phyloP scores from a whole-genome alignment of 805 yeast species.

The Cyberlindnera suaveolens region DNA sequence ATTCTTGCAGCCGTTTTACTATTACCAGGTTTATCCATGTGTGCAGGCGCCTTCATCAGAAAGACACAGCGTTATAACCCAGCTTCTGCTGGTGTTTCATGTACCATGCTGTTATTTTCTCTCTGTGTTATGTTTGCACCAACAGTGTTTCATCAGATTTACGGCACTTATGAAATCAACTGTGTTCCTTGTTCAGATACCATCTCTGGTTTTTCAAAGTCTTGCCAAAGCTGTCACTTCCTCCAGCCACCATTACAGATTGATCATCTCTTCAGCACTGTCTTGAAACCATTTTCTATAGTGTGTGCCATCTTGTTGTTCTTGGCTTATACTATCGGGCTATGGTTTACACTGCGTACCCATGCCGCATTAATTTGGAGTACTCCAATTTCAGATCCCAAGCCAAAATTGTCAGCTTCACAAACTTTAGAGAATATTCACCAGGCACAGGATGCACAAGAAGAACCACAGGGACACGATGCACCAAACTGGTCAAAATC shows the following conservation, averaged over 20 bases:
- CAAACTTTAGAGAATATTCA: constrained; percentile 13
- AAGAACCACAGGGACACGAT: constrained; percentile 62
- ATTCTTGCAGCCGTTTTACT: constrained; percentile 87
- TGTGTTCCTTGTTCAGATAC: constrained; percentile 50
- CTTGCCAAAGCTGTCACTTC: constrained; percentile 70
- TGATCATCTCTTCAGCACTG: constrained; percentile 56
- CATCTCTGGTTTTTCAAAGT: constrained; percentile 18
- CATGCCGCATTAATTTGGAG: constrained; percentile 98
- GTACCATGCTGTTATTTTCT: constrained; percentile 91
- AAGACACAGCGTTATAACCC: constrained; percentile 96
- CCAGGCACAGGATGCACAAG: constrained; percentile 5
- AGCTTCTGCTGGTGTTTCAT: constrained; percentile 92
- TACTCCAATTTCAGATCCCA: constrained; percentile 39
- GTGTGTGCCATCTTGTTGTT: constrained; percentile 78
- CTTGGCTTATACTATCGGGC: constrained; percentile 79
- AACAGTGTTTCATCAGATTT: constrained; percentile 80
- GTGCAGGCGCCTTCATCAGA: constrained; percentile 89
- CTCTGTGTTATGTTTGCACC: constrained; percentile 90
- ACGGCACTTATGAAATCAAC: constrained; percentile 75
- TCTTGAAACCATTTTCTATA: constrained; percentile 78
- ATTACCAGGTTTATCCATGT: constrained; percentile 93
- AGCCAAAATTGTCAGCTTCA: constrained; percentile 12
- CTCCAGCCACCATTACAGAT: constrained; percentile 68
- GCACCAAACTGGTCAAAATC: constrained; percentile 95
- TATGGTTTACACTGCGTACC: constrained; percentile 88